These are phyloP conservation scores for Aegilops bicornis DNA, from an alignment of 176 grass and related monocot genomes.

Conservation along the genomic window DNA sequence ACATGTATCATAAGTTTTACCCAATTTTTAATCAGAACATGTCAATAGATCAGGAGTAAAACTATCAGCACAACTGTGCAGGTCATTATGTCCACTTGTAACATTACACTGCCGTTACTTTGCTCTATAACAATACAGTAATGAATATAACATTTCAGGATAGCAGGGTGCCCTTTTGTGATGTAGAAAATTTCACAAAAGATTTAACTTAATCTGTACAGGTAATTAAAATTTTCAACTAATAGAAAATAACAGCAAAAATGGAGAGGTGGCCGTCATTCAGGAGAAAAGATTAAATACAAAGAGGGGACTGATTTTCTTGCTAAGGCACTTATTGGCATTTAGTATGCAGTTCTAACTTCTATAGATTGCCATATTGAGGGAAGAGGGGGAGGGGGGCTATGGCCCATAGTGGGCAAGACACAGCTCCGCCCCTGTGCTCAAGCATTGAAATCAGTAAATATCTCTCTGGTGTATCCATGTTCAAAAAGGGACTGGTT, in stretches of 20 bases:
- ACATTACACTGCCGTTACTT: slow-evolving; percentile 7
- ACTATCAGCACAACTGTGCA: not conserved
- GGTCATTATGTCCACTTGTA: slow-evolving; percentile 5
- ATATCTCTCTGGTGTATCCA: not conserved
- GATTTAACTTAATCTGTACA: not conserved
- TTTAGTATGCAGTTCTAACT: not conserved
- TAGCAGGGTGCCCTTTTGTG: not conserved
- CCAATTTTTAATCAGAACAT: not conserved
- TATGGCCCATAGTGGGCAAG: not conserved
- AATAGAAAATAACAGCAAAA: not conserved
- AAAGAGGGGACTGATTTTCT: not conserved
- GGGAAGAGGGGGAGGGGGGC: not conserved
- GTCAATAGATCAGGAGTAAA: slow-evolving; percentile 2
- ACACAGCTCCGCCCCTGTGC: not conserved
- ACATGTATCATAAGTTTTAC: not conserved
- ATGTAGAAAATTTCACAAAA: not conserved
- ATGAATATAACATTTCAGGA: not conserved
- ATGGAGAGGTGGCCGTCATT: not conserved
- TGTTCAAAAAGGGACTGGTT: not conserved
- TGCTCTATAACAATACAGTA: not conserved
- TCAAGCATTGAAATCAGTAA: slow-evolving; percentile 25
- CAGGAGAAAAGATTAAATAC: not conserved
- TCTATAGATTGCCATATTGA: not conserved
- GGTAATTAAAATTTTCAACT: too few relatives aligned
- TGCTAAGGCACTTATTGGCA: not conserved